Conservation (phyloP, 2,329 filamentous ascomycete genomes). For the Aureobasidium subglaciale region DNA sequence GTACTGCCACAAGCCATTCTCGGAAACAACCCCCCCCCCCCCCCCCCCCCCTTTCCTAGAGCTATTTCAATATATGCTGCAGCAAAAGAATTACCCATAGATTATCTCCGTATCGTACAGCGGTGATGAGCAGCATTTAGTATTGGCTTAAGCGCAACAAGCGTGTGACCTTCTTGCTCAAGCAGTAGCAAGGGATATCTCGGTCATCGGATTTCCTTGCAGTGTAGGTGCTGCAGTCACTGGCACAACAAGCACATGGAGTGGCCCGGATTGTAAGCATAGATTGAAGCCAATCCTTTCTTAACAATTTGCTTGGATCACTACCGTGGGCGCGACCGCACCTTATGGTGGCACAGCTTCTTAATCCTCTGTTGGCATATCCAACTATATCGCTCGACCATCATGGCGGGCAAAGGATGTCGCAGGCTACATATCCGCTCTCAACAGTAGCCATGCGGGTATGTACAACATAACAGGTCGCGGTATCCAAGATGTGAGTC, state of each 20-base stretch:
- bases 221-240: constrained; percentile 28
- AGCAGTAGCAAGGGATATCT: constrained; percentile 43
- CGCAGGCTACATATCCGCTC: constrained; percentile 26
- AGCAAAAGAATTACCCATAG: constrained; percentile 41
- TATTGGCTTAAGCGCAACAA: constrained; percentile 49
- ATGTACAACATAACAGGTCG: constrained; percentile 25
- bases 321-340: constrained; percentile 22
- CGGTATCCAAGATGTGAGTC: constrained; percentile 31
- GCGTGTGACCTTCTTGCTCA: constrained; percentile 41
- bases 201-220: constrained; percentile 43
- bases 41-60: too few species aligned
- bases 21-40: too few species aligned
- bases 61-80: constrained; percentile 35
- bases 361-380: constrained; percentile 28
- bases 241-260: constrained; percentile 22
- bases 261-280: constrained; percentile 38
- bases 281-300: constrained; percentile 34
- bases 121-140: constrained; percentile 52
- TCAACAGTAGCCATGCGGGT: constrained; percentile 19
- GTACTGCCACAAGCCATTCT: too few species aligned
- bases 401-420: constrained; percentile 35
- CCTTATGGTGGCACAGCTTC: constrained; percentile 22
- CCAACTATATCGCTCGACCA: constrained; percentile 27
- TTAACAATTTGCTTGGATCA: constrained; percentile 25
- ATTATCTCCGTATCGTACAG: constrained; percentile 56